Conservation (phyloP, 768 basidiomycete genomes). For the Hypholoma sublateritium region DNA sequence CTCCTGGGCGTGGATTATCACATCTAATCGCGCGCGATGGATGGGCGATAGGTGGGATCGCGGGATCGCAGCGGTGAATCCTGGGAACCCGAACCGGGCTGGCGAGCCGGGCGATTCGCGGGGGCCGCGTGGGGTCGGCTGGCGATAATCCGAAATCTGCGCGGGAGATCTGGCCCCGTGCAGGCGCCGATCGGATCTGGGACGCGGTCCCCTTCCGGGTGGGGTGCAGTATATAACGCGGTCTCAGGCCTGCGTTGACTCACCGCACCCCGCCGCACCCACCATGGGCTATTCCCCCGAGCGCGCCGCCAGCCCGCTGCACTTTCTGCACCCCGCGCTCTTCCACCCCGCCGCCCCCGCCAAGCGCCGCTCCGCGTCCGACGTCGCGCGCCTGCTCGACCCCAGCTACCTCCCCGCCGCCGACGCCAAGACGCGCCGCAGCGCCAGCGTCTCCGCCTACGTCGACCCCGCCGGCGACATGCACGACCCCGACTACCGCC, state of each 20-base stretch:
- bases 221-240: no score
- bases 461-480: slow-evolving; percentile 62
- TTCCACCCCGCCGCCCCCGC: background rate
- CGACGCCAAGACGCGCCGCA: slow-evolving; percentile 48
- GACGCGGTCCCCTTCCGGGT: no score
- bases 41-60: no score
- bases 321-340: slow-evolving; percentile 12
- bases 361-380: slow-evolving; percentile 21
- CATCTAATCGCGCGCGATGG: no score
- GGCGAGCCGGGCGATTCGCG: no score
- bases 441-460: slow-evolving; percentile 34
- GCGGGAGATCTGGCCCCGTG: no score
- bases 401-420: slow-evolving; percentile 47
- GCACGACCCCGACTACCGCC: slow-evolving; percentile 68
- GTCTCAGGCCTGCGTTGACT: background rate
- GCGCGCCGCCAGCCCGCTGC: slow-evolving; percentile 1
- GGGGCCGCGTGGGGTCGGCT: no score
- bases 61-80: no score
- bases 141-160: no score
- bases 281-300: background rate
- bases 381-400: slow-evolving; percentile 65
- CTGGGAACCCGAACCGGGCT: no score
- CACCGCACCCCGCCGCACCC: background rate
- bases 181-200: no score
- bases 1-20: no score